These are phyloP conservation scores for Sodiomyces alkalinus DNA, from an alignment of 2,329 filamentous ascomycete genomes.

Conservation along the genomic window DNA sequence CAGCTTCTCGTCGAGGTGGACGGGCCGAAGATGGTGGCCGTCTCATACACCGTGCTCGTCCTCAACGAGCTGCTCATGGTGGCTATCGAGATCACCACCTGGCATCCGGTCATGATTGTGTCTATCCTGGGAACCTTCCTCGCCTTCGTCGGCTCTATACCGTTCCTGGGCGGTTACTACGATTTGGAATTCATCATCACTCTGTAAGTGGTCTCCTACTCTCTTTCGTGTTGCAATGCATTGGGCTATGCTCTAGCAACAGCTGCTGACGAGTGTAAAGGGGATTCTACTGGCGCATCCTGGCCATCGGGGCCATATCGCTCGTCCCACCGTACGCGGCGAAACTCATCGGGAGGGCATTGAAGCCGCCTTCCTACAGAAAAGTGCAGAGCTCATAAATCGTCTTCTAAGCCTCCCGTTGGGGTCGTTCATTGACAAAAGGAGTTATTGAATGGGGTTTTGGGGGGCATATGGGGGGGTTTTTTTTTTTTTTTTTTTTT, in stretches of 20 bases:
- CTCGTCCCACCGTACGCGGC: slow-evolving; percentile 76
- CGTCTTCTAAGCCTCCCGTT: too few relatives aligned
- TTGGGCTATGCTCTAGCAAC: too few relatives aligned
- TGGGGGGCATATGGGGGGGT: too few relatives aligned
- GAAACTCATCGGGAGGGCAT: slow-evolving; percentile 69
- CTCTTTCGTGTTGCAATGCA: background rate
- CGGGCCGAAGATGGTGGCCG: slow-evolving; percentile 63
- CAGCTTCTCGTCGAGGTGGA: slow-evolving; percentile 75
- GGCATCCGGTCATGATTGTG: slow-evolving; percentile 86
- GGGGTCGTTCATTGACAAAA: too few relatives aligned
- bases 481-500: too few relatives aligned
- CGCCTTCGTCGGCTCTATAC: slow-evolving; percentile 68
- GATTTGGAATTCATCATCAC: slow-evolving; percentile 68
- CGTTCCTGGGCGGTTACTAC: slow-evolving; percentile 81
- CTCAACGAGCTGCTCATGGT: slow-evolving; percentile 97
- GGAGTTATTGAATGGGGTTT: too few relatives aligned
- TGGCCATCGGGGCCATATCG: slow-evolving; percentile 64
- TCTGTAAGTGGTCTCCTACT: slow-evolving; percentile 31
- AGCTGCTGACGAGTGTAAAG: slow-evolving; percentile 26
- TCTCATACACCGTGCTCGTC: slow-evolving; percentile 83
- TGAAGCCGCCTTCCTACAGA: slow-evolving; percentile 86
- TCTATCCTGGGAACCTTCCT: slow-evolving; percentile 69
- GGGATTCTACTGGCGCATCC: slow-evolving; percentile 79
- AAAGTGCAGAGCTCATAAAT: slow-evolving; percentile 69
- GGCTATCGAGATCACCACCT: slow-evolving; percentile 88